Conservation (phyloP, 441 rosid species). For the Eruca vesicaria region DNA sequence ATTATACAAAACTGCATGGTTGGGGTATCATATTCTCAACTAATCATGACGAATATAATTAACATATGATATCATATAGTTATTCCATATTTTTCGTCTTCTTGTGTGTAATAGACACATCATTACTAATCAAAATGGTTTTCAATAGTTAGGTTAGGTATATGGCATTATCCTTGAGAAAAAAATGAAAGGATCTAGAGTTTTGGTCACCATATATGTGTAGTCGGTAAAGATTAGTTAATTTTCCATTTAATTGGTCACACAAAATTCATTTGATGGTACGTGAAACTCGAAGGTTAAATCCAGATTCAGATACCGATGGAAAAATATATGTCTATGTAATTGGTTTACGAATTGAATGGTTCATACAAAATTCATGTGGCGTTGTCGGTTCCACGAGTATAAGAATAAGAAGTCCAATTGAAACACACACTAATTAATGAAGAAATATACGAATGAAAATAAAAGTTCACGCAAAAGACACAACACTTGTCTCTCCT, state of each 20-base stretch:
- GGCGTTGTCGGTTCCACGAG: slow-evolving; percentile 28
- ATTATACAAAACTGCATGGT: slow-evolving; percentile 21
- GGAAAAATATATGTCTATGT: background rate
- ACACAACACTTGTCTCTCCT: slow-evolving; percentile 30
- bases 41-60: slow-evolving; percentile 28
- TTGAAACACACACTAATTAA: slow-evolving; percentile 19
- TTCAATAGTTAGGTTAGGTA: slow-evolving; percentile 4
- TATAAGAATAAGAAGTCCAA: background rate
- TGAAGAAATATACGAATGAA: slow-evolving; percentile 4
- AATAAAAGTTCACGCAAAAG: slow-evolving; percentile 25
- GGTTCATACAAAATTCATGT: slow-evolving; percentile 21
- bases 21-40: slow-evolving; percentile 36
- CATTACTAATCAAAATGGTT: slow-evolving; percentile 12
- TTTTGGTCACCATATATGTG: slow-evolving; percentile 2
- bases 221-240: background rate
- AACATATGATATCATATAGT: slow-evolving; percentile 12
- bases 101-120: background rate
- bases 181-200: background rate
- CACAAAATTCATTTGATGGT: slow-evolving; percentile 4
- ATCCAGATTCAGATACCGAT: background rate
- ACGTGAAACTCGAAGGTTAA: background rate
- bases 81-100: slow-evolving; percentile 11
- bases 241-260: slow-evolving; percentile 11
- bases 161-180: background rate
- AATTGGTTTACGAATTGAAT: slow-evolving; percentile 5